A percentile compares a stretch with the other conserved stretches of the same genome.
Evolutionary conservation across 108 stramenopile genomes (phyloP).

Genomic region (Skeletonema menzelii): DNA sequence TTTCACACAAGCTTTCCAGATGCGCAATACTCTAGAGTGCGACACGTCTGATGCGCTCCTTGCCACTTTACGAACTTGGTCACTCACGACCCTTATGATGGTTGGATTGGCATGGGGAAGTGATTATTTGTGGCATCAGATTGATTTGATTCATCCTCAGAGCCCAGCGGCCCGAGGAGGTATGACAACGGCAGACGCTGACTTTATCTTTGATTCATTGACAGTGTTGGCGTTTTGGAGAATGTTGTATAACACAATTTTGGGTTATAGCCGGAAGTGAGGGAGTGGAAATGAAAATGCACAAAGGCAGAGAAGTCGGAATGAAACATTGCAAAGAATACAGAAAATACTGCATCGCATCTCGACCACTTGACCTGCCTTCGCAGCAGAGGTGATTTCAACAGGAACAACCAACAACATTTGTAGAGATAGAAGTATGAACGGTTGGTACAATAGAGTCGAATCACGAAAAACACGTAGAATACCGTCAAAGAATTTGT

Average conservation of each 20-base stretch:
- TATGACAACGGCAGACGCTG: slow-evolving; percentile 69
- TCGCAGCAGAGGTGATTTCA: not conserved
- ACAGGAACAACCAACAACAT: not conserved
- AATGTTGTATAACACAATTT: slow-evolving; percentile 56
- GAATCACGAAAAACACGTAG: not conserved
- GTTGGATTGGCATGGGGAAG: slow-evolving; percentile 41
- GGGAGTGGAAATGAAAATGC: not conserved
- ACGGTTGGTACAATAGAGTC: not conserved
- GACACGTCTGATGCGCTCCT: slow-evolving; percentile 42
- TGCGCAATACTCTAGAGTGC: slow-evolving; percentile 70
- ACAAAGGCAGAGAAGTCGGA: not conserved
- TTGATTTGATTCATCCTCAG: slow-evolving; percentile 16
- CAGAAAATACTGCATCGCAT: not conserved
- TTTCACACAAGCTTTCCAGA: slow-evolving; percentile 59
- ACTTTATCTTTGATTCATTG: slow-evolving; percentile 75
- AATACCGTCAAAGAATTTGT: not conserved
- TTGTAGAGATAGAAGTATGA: not conserved
- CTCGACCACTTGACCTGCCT: not conserved
- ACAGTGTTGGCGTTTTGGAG: slow-evolving; percentile 75
- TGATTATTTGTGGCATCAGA: slow-evolving; percentile 15
- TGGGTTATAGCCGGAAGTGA: slow-evolving; percentile 35
- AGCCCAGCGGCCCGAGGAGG: slow-evolving; percentile 16
- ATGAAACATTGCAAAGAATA: not conserved
- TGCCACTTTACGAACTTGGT: slow-evolving; percentile 71
- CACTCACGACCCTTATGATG: slow-evolving; percentile 50